These are phyloP conservation scores for Lentinula edodes DNA, from an alignment of 768 basidiomycete genomes.

Conservation along the genomic window DNA sequence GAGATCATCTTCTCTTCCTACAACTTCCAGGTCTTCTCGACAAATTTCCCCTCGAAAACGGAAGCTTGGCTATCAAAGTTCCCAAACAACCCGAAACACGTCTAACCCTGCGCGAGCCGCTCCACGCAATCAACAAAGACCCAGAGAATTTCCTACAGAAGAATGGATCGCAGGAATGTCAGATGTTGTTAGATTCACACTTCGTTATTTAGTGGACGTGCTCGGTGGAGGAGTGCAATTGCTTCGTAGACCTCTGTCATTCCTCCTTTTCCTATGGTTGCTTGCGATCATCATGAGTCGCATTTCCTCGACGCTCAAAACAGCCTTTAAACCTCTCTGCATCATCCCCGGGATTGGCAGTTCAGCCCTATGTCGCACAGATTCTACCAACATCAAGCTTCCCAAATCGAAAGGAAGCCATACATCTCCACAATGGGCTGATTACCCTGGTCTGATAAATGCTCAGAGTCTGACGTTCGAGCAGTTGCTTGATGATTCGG, in stretches of 20 bases:
- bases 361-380: constrained; percentile 34
- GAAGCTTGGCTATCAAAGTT: constrained; percentile 4
- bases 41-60: constrained; percentile 6
- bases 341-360: constrained; percentile 53
- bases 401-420: not conserved
- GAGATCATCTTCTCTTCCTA: not conserved
- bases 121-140: not conserved
- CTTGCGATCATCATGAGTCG: constrained; percentile 38
- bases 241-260: constrained; percentile 50
- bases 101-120: not conserved
- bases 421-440: constrained; percentile 3
- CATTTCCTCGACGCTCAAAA: constrained; percentile 37
- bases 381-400: not conserved
- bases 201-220: constrained; percentile 43
- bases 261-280: constrained; percentile 47
- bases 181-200: constrained; percentile 12
- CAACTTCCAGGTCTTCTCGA: not conserved
- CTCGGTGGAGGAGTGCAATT: constrained; percentile 39
- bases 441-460: constrained; percentile 5
- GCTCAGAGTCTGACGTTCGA: constrained; percentile 19
- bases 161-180: not conserved
- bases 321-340: constrained; percentile 54
- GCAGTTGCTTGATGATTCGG: constrained; percentile 31
- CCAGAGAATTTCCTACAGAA: constrained; percentile 1
- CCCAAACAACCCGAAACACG: not conserved